Evolutionary conservation across 2,329 filamentous ascomycete genomes (phyloP), one percentile per base, ranked within the genome.

Genomic region (Colletotrichum lini): DNA sequence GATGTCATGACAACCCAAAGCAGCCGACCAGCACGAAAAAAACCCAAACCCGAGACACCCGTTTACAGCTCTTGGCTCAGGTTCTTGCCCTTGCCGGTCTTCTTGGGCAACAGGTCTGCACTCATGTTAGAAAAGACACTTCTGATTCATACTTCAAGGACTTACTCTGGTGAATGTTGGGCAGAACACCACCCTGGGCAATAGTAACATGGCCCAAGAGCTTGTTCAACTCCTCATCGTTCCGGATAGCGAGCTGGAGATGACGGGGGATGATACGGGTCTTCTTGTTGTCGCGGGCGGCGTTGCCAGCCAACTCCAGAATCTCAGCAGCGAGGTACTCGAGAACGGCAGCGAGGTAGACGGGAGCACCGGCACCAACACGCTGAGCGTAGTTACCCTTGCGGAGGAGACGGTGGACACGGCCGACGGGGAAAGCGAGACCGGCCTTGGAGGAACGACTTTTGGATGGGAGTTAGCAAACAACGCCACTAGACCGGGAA

Each of bases 371-470:
- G 80, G 96, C 96, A 95, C 96, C 96, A 80, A 98, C 96, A 91
- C 96, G 96, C 91, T 98, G 96, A 80, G 96, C 96, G 84, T 99
- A 99, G 93, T 98, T 98, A 83, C 96, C 96, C 91, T 98, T 98
- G 87, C 96, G 92, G 80, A 98, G 91, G 72, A 98, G 94, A 94
- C 96, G 95, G 89, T 98, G 96, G 79, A 98, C 96, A 97, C 96
- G 96, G 86, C 96, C 96, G 81, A 98, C 96, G 75, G 96, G 96
- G 91, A 98, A 98, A 77, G 96, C 96, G 81, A 99, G 93, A 91
- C 96, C 96, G 76, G 96, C 96, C 92, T 99, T 98, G 84, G 96
- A 98, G 76, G 96, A 99, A 87, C 96, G 96, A 76, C 96, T 99
- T 75, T 56, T 74, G 61, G 64, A 59, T 30, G 74, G 59, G 70